Conservation (phyloP, 176 grass and related monocot genomes). For the Musa itinerans region DNA sequence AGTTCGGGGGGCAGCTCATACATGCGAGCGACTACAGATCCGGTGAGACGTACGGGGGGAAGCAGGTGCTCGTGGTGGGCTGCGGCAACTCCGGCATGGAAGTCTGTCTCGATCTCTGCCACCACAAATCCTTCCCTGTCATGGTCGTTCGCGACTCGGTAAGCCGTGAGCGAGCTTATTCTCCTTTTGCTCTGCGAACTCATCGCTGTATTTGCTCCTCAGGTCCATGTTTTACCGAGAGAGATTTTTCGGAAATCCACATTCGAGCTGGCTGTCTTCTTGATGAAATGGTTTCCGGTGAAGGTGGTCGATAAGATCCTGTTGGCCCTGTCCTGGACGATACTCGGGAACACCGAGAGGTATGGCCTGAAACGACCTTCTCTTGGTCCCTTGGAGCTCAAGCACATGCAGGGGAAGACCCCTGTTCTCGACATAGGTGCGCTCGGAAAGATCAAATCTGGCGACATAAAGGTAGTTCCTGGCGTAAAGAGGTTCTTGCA, state of each 20-base stretch:
- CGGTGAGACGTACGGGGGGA: conserved; percentile 42
- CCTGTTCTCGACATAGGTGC: conserved; percentile 68
- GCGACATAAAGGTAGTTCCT: conserved; percentile 62
- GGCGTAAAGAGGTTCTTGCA: conserved; percentile 32
- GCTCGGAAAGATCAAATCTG: conserved; percentile 34
- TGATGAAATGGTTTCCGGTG: conserved; percentile 71
- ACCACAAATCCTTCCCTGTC: conserved; percentile 39
- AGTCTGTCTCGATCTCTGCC: conserved; percentile 69
- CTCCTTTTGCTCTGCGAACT: too few relatives aligned
- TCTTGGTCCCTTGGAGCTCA: conserved; percentile 56
- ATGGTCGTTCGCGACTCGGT: conserved; percentile 88
- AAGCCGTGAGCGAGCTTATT: background rate
- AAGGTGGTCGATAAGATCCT: conserved; percentile 71
- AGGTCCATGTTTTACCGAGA: conserved; percentile 63
- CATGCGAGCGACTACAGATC: conserved; percentile 64
- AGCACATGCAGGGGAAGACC: conserved; percentile 53
- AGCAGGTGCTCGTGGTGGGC: conserved; percentile 64
- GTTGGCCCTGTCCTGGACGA: conserved; percentile 46
- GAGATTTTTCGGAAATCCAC: conserved; percentile 69
- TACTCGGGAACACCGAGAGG: conserved; percentile 44
- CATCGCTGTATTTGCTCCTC: background rate
- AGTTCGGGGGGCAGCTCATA: conserved; percentile 29
- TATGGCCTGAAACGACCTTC: conserved; percentile 59
- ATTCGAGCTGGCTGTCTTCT: conserved; percentile 62
- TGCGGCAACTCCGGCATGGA: conserved; percentile 94